Evolutionary conservation across 208 protist genomes (phyloP), one percentile per base, ranked within the genome.

Genomic region (Leishmania major): DNA sequence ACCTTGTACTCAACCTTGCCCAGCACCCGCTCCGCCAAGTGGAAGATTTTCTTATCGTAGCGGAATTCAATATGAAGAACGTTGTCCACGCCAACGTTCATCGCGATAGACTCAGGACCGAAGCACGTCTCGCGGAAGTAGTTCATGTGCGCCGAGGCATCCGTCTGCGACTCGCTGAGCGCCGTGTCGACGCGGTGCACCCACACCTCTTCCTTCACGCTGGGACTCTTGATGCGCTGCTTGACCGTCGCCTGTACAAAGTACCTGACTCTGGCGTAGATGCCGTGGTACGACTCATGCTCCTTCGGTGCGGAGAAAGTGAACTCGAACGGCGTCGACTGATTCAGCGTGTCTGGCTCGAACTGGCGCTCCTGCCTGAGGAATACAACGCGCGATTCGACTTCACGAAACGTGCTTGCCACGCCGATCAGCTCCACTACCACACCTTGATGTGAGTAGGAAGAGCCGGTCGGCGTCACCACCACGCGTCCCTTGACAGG

Each of bases 51-150:
- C 80, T 96, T 96, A 84, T 95, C 80, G 84, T 97, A 98, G 74
- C 91, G 90, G 72, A 98, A 98, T 83, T 98, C 95, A 89, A 98
- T 98, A 79, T 98, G 96, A 60, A 98, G 90, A 17, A 91, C 47
- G 76, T 96, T 85, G 55, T 93, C 93, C 11, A 98, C 94, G 62
- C 95, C 95, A 3, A 98, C 94, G 31, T 97, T 94, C 93, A 97
- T 97, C 1, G 87, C 74, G 37, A 93, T 87, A 6, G 92, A 93
- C 62, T 90, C 79, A 35, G 85, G 76, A 49, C 88, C 88, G 80
- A 96, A 96, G 67, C 87, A 89, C 25, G 89, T 95, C 75, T 96
- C 92, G 37, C 93, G 89, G 77, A 95, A 93, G 84, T 95, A 96
- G 80, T 89, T 89, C 35, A 82, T 85, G 80, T 93, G 89, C 5